These are phyloP conservation scores for sorghum (Sorghum bicolor) DNA, from an alignment of 176 grass and related monocot species.

Conservation along the genomic window DNA sequence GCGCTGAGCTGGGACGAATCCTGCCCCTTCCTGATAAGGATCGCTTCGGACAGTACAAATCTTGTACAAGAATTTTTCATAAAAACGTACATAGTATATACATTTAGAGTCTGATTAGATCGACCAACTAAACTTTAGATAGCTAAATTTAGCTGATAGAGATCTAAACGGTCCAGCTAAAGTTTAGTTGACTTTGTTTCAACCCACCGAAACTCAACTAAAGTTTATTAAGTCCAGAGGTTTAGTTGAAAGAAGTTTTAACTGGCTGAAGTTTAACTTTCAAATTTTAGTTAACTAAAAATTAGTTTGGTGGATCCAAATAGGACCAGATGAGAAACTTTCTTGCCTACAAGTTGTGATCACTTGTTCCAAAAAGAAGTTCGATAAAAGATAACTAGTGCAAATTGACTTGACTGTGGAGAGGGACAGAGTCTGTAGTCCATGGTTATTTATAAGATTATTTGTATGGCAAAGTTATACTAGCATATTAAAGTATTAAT, in stretches of 20 bases:
- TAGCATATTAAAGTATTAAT: neutral
- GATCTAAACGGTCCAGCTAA: too few species aligned
- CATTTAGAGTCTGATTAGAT: too few species aligned
- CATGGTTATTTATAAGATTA: neutral
- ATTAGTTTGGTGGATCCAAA: too few species aligned
- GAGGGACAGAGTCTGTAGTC: neutral
- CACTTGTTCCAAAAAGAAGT: neutral
- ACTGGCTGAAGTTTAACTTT: too few species aligned
- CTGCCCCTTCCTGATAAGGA: neutral
- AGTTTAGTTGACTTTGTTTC: too few species aligned
- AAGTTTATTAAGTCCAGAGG: too few species aligned
- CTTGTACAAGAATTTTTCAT: neutral
- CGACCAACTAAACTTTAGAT: too few species aligned
- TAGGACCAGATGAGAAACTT: neutral
- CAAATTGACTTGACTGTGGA: neutral
- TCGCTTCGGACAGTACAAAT: neutral
- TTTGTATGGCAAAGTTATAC: neutral
- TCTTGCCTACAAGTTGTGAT: neutral
- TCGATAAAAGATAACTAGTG: neutral
- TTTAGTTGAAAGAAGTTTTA: too few species aligned
- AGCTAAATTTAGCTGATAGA: too few species aligned
- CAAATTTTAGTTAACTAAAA: too few species aligned
- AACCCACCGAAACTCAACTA: too few species aligned
- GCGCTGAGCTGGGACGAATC: slow-evolving; percentile 4
- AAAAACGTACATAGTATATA: neutral